Conservation (phyloP, 257 asterid species). For the Penstemon davidsonii region DNA sequence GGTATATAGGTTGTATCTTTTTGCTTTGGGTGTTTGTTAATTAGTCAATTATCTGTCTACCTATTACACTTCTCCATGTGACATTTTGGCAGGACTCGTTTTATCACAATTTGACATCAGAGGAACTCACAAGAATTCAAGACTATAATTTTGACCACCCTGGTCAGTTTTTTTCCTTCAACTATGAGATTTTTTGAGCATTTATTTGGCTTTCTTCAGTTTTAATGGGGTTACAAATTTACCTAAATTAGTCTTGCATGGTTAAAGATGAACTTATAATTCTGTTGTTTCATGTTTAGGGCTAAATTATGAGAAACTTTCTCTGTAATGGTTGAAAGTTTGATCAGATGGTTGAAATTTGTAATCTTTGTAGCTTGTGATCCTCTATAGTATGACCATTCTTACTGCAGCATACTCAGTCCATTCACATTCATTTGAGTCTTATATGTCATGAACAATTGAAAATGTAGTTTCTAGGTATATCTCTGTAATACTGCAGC, state of each 20-base stretch:
- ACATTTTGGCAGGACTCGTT: conserved; percentile 79
- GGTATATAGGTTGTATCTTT: not conserved
- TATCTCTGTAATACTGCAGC: conserved; percentile 24
- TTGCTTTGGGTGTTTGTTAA: not conserved
- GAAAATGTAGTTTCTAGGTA: conserved; percentile 14
- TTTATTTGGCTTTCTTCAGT: conserved; percentile 3
- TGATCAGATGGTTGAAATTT: not conserved
- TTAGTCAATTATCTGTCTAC: conserved; percentile 1
- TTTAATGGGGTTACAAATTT: not conserved
- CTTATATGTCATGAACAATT: conserved; percentile 6
- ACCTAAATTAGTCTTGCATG: not conserved
- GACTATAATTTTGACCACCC: conserved; percentile 99
- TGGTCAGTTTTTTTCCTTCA: conserved; percentile 52
- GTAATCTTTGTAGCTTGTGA: too few relatives aligned
- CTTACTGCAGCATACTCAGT: too few relatives aligned
- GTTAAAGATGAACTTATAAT: conserved; percentile 19
- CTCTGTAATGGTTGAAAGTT: conserved; percentile 8
- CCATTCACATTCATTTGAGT: too few relatives aligned
- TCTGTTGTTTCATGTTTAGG: conserved; percentile 9
- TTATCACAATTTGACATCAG: conserved; percentile 78
- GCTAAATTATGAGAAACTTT: conserved; percentile 3
- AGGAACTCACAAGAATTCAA: conserved; percentile 80
- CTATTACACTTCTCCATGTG: conserved; percentile 21
- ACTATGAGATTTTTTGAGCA: not conserved
- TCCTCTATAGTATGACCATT: too few relatives aligned